Base-by-base conservation (phyloP, 2,329 filamentous ascomycete species). In the Diatrype stigma region DNA sequence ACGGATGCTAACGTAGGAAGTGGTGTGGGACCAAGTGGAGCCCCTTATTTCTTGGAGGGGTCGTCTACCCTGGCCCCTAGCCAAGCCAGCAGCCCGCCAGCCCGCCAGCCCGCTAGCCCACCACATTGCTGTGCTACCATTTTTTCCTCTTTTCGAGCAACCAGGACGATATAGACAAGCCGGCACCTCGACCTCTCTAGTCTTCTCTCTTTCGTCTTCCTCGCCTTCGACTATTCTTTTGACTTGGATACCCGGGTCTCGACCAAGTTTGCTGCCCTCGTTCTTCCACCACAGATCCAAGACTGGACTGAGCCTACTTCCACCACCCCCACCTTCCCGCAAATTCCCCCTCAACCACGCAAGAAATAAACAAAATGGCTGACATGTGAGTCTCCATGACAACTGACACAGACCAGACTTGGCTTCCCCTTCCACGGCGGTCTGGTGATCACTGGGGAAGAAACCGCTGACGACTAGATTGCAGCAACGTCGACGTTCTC, bases 401-500 rank as follows among this genome's bases (percentile, higher is more conserved):
- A 28, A 32, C 35, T n/a, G 22, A 28, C 7, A 14, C 8, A 14
- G 7, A 17, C 14, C 23, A 17, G 8, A 23, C 10, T 38, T 34
- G 21, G 7, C 38, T 42, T 49, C 21, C 12, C 12, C 11, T 12
- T 5, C 40, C 16, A 17, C 48, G 6, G 21, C 6, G 6, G 8
- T 48, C 38, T 45, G 45, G 28, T 45, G 17, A 48, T 48, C 19
- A 19, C 28, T 32, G 42, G 21, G 10, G 19, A 45, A 16, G 28
- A 45, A 46, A 19, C 3, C 17, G 12, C 37, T 46, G 40, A 23
- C 42, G 16, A 38, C 30, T 16, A 37, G 6, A 16, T 7, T 37
- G 34, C 72, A 95, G 91, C 73, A 86, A 90, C 67, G 90, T 97
- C 71, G 94, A 99, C 76, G 88, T 99, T 63, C 90, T 99, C 70